Conservation (phyloP, 1,139 yeast species). For the Zhuliangozyma blackwelliae region DNA sequence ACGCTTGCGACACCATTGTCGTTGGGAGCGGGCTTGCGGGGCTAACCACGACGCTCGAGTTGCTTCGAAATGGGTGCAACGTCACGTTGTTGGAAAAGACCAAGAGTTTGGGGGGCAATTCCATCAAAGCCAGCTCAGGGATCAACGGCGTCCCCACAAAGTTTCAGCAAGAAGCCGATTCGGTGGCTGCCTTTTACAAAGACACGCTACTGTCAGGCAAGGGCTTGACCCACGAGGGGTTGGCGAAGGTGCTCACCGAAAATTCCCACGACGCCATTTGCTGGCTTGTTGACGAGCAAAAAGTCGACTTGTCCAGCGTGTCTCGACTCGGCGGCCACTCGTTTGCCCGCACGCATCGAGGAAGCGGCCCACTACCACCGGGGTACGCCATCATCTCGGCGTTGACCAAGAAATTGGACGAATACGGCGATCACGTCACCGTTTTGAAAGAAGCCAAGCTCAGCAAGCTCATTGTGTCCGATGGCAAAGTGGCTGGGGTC, state of each 20-base stretch:
- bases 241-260: slow-evolving; percentile 23
- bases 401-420: slow-evolving; percentile 18
- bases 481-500: slow-evolving; percentile 19
- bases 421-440: slow-evolving; percentile 12
- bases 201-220: slow-evolving; percentile 33
- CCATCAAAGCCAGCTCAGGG: slow-evolving; percentile 38
- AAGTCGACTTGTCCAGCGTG: slow-evolving; percentile 26
- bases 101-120: slow-evolving; percentile 31
- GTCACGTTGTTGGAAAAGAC: slow-evolving; percentile 32
- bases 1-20: slow-evolving; percentile 14
- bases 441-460: slow-evolving; percentile 20
- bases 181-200: slow-evolving; percentile 18
- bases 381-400: slow-evolving; percentile 33
- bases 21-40: slow-evolving; percentile 39
- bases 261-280: slow-evolving; percentile 27
- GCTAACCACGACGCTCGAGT: slow-evolving; percentile 25
- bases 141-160: slow-evolving; percentile 35
- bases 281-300: slow-evolving; percentile 25
- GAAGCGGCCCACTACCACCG: slow-evolving; percentile 29
- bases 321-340: slow-evolving; percentile 35
- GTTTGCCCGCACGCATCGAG: slow-evolving; percentile 35
- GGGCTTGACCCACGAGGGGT: slow-evolving; percentile 19
- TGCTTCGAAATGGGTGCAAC: slow-evolving; percentile 19
- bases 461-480: slow-evolving; percentile 13
- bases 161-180: slow-evolving; percentile 23